phyloP scores from a whole-genome alignment of 2,329 filamentous ascomycete genomes.

The Sporothrix mexicana region DNA sequence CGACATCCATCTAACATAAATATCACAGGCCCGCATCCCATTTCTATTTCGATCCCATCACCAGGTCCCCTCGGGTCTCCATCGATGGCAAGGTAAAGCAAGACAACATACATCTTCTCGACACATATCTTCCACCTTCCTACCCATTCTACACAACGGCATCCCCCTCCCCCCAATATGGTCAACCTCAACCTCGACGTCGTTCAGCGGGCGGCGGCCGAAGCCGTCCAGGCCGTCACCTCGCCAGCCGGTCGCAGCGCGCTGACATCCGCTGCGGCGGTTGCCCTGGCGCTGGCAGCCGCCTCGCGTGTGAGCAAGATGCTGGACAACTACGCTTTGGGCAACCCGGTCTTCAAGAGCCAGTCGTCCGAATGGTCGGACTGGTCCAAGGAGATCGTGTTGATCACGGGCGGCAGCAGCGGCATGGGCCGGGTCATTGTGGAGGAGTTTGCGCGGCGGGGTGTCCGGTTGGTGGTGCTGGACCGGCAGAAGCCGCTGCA shows the following conservation, averaged over 20 bases:
- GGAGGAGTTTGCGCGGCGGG: constrained; percentile 65
- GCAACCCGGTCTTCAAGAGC: constrained; percentile 29
- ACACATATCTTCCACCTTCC: neutral
- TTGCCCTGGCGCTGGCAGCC: constrained; percentile 11
- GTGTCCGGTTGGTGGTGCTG: constrained; percentile 71
- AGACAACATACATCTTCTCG: neutral
- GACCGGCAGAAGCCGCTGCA: constrained; percentile 65
- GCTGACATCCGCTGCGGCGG: neutral
- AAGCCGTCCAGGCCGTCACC: neutral
- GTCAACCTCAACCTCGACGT: neutral
- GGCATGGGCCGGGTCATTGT: constrained; percentile 75
- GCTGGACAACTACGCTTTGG: constrained; percentile 21
- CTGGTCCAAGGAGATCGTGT: constrained; percentile 55
- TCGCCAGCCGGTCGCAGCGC: constrained; percentile 1
- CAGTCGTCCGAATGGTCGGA: neutral
- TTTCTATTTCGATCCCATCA: no score
- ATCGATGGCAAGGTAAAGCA: no score
- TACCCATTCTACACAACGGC: neutral
- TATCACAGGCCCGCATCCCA: no score
- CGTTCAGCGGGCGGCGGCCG: neutral
- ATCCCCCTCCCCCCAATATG: neutral
- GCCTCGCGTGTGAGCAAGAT: constrained; percentile 17
- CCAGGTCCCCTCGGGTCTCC: no score
- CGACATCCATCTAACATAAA: no score
- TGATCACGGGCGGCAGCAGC: constrained; percentile 75